Percentiles rank a stretch among this genome's conserved stretches.
These are phyloP conservation scores for Aspergillus candidus DNA, from an alignment of 2,329 filamentous ascomycete genomes.

Conservation along the genomic window DNA sequence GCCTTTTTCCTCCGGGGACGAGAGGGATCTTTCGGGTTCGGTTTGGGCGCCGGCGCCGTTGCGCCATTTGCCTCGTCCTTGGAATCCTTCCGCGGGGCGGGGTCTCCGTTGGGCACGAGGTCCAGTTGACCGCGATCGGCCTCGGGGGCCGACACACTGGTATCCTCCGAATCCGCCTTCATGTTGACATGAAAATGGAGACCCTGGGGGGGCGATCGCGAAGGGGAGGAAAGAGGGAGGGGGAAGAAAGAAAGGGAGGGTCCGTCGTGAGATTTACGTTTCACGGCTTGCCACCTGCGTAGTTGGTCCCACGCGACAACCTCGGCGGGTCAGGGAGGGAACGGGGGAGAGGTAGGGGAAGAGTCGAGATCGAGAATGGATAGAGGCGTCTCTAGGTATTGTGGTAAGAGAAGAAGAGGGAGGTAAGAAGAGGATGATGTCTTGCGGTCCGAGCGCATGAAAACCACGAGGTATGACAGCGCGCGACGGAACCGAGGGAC, in stretches of 20 bases:
- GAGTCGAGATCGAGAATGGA: not conserved
- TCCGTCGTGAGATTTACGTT: not conserved
- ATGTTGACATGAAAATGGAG: slow-evolving; percentile 25
- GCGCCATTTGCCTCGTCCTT: slow-evolving; percentile 44
- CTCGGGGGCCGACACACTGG: slow-evolving; percentile 32
- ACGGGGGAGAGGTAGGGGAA: not conserved
- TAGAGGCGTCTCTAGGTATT: not conserved
- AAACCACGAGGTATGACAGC: slow-evolving; percentile 5
- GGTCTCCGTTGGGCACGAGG: slow-evolving; percentile 30
- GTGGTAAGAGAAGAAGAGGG: slow-evolving; percentile 10
- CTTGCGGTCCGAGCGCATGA: slow-evolving; percentile 14
- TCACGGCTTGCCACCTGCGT: not conserved
- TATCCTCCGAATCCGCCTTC: slow-evolving; percentile 27
- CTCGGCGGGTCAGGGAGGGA: not conserved
- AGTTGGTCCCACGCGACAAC: not conserved
- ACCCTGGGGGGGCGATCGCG: not conserved
- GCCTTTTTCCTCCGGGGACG: slow-evolving; percentile 93
- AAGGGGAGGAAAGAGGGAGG: not conserved
- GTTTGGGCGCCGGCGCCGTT: slow-evolving; percentile 60
- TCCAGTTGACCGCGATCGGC: slow-evolving; percentile 36
- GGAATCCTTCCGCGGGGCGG: slow-evolving; percentile 37
- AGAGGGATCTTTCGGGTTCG: slow-evolving; percentile 76
- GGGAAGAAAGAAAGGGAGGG: not conserved
- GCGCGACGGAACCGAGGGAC: not conserved
- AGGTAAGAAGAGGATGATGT: slow-evolving; percentile 1